Base-by-base conservation (phyloP, 208 protist species). In the Naegleria fowleri region DNA sequence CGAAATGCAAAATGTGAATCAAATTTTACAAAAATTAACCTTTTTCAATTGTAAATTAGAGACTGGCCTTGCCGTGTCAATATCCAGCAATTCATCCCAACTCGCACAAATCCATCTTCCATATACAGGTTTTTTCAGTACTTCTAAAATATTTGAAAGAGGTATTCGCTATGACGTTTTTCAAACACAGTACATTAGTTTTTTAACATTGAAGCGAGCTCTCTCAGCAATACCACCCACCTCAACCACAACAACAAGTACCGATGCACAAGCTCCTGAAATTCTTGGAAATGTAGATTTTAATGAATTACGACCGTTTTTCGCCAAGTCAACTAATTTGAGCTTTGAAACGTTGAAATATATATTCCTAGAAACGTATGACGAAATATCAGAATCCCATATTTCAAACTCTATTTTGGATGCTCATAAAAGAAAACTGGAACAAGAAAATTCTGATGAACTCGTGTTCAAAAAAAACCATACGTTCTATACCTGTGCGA, bases 1-100 rank as follows among this genome's bases (percentile, higher is more conserved):
- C 1, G 6, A 4, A 1, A 29, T 29, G 2, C 19, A 67, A 67
- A 19, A 67, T 67, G 19, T 29, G 13, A 67, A 79, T 79, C 29
- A 25, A 36, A 79, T 13, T 4, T 36, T 79, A 13, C 6, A 79
- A 0, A 79, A 33, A 25, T 36, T 79, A 5, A 36, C 29, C 19
- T 79, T 79, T 79, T 79, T 79, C 29, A 79, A 79, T 79, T 79
- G 67, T 79, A 79, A 36, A 36, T 79, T 79, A 33, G 29, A 79
- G n/a, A 36, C 6, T 2, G 67, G 29, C 2, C n/a, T 36, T 25
- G 16, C 29, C 9, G 25, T 36, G 29, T 36, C 19, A 15, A 79
- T 79, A 36, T 0, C 16, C 6, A 36, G n/a, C 0, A 79, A 33
- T 79, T 1, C 29, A 13, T 36, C 6, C n/a, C 19, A 79, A 36